These are phyloP conservation scores for Rhinocladiella similis DNA, from an alignment of 2,329 filamentous ascomycete genomes.

Conservation along the genomic window DNA sequence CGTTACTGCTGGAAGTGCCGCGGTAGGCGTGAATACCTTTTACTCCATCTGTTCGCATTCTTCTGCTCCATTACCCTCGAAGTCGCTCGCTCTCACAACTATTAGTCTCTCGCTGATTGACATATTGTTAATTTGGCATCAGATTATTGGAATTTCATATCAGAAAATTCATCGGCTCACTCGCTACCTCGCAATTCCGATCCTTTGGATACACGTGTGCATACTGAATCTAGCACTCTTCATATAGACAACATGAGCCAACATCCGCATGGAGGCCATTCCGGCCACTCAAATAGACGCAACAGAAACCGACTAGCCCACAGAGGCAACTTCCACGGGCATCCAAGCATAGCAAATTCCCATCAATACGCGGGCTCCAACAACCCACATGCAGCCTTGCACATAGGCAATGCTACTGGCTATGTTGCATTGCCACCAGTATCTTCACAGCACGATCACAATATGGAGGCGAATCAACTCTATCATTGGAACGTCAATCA, in stretches of 20 bases:
- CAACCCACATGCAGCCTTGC: no score
- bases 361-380: no score
- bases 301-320: no score
- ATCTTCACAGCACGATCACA: no score
- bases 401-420: no score
- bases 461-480: no score
- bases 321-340: no score
- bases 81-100: conserved; percentile 1
- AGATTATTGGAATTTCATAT: conserved; percentile 26
- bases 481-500: no score
- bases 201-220: not conserved
- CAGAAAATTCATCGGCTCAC: conserved; percentile 3
- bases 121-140: conserved; percentile 24
- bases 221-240: not conserved
- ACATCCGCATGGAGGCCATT: no score
- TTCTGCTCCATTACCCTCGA: not conserved
- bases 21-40: conserved; percentile 16
- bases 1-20: conserved; percentile 31
- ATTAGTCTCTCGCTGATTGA: conserved; percentile 15
- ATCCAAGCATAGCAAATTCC: no score
- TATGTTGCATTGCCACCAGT: no score
- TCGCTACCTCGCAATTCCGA: conserved; percentile 5
- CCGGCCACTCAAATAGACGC: no score
- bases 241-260: conserved; percentile 1
- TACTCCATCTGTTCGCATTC: not conserved